These are phyloP conservation scores for Sistotremastrum niveocremeum DNA, from an alignment of 768 basidiomycete species.

Conservation along the genomic window DNA sequence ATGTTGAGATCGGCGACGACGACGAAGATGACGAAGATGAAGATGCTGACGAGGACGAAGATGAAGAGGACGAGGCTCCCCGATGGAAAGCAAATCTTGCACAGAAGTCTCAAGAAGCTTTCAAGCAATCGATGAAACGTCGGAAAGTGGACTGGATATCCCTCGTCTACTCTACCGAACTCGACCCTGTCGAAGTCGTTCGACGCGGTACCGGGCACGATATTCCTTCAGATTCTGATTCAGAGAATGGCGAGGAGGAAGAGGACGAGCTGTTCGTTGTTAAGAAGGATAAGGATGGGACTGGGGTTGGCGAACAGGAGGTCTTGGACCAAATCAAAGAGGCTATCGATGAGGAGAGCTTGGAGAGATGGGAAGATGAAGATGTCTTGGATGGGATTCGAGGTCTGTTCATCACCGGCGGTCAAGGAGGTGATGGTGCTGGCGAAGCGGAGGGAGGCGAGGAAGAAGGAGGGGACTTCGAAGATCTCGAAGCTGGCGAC, in stretches of 20 bases:
- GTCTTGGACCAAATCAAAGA: slow-evolving; percentile 69
- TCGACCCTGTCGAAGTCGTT: slow-evolving; percentile 59
- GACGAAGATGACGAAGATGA: slow-evolving; percentile 23
- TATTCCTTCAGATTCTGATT: slow-evolving; percentile 6
- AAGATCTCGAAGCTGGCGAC: slow-evolving; percentile 27
- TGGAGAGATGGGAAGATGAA: slow-evolving; percentile 76
- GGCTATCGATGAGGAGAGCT: slow-evolving; percentile 28
- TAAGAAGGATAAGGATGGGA: slow-evolving; percentile 19
- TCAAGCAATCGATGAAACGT: slow-evolving; percentile 23
- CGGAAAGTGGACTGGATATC: slow-evolving; percentile 67
- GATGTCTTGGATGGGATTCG: slow-evolving; percentile 77
- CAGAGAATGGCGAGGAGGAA: slow-evolving; percentile 23
- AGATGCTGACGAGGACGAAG: slow-evolving; percentile 26
- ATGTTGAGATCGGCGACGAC: slow-evolving; percentile 34
- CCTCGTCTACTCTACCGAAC: slow-evolving; percentile 61
- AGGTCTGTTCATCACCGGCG: slow-evolving; percentile 81
- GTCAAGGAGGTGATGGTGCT: slow-evolving; percentile 21
- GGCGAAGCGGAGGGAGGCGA: slow-evolving; percentile 22
- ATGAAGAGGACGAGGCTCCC: slow-evolving; percentile 34
- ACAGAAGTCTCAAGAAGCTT: slow-evolving; percentile 31
- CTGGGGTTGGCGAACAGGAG: slow-evolving; percentile 43
- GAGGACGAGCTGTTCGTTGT: slow-evolving; percentile 70
- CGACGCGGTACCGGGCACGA: slow-evolving; percentile 20
- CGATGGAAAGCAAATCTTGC: slow-evolving; percentile 65
- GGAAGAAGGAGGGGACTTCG: slow-evolving; percentile 27